Evolutionary conservation across 2,329 filamentous ascomycete genomes (phyloP).

Genomic region (Ceratocystis variospora): DNA sequence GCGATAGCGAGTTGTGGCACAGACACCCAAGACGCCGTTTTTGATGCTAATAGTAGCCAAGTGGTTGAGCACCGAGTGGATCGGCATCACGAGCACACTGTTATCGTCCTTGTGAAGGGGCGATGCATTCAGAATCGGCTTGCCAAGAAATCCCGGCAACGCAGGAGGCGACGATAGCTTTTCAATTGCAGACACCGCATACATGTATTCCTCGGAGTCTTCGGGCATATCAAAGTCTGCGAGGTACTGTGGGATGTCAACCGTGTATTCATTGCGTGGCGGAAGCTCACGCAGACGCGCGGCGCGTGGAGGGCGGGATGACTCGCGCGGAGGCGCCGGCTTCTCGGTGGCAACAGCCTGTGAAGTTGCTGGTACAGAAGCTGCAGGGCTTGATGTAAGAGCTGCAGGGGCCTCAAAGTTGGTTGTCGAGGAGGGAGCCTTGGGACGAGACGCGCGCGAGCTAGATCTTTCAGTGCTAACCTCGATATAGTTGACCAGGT

Average conservation of each 20-base stretch:
- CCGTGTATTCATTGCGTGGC: slow-evolving; percentile 49
- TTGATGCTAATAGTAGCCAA: slow-evolving; percentile 96
- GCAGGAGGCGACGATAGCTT: slow-evolving; percentile 72
- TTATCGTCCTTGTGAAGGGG: slow-evolving; percentile 96
- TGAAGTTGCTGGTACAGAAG: slow-evolving; percentile 19
- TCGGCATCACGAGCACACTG: slow-evolving; percentile 91
- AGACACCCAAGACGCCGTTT: slow-evolving; percentile 86
- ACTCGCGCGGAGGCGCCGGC: slow-evolving; percentile 30
- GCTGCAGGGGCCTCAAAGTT: slow-evolving; percentile 24
- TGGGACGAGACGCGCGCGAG: slow-evolving; percentile 24
- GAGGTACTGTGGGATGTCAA: slow-evolving; percentile 69
- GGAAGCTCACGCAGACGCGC: slow-evolving; percentile 43
- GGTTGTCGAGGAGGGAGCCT: slow-evolving; percentile 10
- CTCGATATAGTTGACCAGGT: slow-evolving; percentile 96
- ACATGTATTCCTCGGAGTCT: slow-evolving; percentile 58
- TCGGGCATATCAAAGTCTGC: slow-evolving; percentile 76
- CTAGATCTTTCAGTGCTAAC: slow-evolving; percentile 54
- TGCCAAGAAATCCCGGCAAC: slow-evolving; percentile 79
- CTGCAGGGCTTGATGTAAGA: slow-evolving; percentile 19
- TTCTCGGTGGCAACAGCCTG: slow-evolving; percentile 22
- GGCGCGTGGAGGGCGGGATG: slow-evolving; percentile 25
- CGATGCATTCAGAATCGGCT: slow-evolving; percentile 84
- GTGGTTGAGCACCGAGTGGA: slow-evolving; percentile 93
- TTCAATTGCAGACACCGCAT: slow-evolving; percentile 59
- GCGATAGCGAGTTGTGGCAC: slow-evolving; percentile 93